phyloP scores from a whole-genome alignment of 73 alveolate species.

The Effrenium voratum region DNA sequence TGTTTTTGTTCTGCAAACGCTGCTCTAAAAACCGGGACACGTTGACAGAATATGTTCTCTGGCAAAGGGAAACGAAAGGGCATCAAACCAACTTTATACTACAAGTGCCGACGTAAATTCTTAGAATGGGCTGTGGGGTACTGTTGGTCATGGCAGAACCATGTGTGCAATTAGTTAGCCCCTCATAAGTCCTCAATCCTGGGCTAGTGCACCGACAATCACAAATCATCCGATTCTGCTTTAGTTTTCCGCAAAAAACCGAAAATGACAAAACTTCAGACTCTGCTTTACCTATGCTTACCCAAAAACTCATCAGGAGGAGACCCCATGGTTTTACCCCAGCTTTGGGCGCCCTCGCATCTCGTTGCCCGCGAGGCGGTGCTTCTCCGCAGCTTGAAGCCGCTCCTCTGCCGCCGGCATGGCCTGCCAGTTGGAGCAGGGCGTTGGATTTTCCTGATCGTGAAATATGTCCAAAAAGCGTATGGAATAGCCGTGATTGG shows the following conservation, averaged over 20 bases:
- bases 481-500: too few species aligned
- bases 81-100: too few species aligned
- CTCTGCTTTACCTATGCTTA: not conserved
- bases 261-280: not conserved
- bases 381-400: slow-evolving; percentile 60
- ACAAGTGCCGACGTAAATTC: too few species aligned
- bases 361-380: slow-evolving; percentile 82
- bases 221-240: not conserved
- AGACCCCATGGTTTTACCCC: not conserved
- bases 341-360: not conserved
- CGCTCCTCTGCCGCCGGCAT: slow-evolving; percentile 44
- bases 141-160: too few species aligned
- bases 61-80: too few species aligned
- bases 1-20: too few species aligned
- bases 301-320: not conserved
- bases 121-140: too few species aligned
- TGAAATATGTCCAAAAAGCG: too few species aligned
- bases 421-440: too few species aligned
- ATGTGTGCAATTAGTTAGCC: not conserved
- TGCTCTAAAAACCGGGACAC: too few species aligned
- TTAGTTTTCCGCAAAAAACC: not conserved
- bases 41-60: too few species aligned
- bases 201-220: not conserved
- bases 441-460: too few species aligned
- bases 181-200: not conserved